phyloP scores from a whole-genome alignment of 352 stramenopile genomes.

The Globisporangium alternatum region DNA sequence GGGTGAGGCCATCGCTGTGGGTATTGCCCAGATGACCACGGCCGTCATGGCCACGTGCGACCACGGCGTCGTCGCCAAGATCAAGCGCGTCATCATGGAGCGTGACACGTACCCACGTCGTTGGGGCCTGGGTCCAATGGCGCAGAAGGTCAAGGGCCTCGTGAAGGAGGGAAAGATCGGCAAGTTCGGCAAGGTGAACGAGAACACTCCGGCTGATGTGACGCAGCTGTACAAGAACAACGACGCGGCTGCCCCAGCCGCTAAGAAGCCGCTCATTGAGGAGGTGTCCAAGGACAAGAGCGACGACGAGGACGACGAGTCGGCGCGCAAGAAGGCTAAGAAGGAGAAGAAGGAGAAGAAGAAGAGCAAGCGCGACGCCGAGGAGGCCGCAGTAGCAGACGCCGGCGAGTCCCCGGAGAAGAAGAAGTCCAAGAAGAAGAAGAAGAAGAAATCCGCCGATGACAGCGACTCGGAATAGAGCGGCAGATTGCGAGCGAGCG shows the following conservation, averaged over 20 bases:
- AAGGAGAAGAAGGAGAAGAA: constrained; percentile 76
- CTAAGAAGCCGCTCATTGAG: constrained; percentile 57
- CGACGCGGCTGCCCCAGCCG: constrained; percentile 17
- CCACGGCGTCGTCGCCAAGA: constrained; percentile 99
- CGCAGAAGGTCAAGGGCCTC: constrained; percentile 98
- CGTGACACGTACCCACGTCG: constrained; percentile 98
- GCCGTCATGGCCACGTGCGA: constrained; percentile 99
- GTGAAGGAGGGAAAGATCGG: constrained; percentile 93
- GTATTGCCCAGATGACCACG: constrained; percentile 99
- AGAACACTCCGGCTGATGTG: constrained; percentile 76
- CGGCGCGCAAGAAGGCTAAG: constrained; percentile 54
- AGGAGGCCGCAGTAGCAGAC: constrained; percentile 40
- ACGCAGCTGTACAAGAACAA: constrained; percentile 72
- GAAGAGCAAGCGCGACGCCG: constrained; percentile 74
- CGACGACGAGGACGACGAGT: constrained; percentile 40
- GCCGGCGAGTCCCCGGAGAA: constrained; percentile 71
- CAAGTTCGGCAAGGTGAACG: constrained; percentile 90
- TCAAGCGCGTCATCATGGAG: constrained; percentile 99
- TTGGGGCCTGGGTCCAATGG: constrained; percentile 99
- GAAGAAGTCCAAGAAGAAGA: constrained; percentile 89
- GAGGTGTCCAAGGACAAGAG: constrained; percentile 43
- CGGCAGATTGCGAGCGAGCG: neutral
- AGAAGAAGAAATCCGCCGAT: constrained; percentile 78
- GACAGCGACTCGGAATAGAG: constrained; percentile 70
- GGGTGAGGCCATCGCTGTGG: constrained; percentile 98